Conservation (phyloP, 2,329 filamentous ascomycete species). For the Clonostachys sp. region DNA sequence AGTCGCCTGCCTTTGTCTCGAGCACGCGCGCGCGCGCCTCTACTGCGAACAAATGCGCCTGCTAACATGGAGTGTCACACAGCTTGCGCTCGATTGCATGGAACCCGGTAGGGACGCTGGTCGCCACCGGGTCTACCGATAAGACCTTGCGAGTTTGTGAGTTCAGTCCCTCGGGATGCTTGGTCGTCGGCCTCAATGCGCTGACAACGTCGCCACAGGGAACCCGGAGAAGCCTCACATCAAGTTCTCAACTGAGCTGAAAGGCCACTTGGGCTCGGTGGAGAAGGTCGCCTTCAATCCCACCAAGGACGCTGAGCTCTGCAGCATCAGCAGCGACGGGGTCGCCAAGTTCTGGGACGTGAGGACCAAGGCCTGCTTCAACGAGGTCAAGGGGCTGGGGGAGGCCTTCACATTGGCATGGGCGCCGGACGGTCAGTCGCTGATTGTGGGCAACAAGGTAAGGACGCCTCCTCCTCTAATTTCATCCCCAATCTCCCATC, state of each 20-base stretch:
- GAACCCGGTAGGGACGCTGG: slow-evolving; percentile 79
- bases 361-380: slow-evolving; percentile 64
- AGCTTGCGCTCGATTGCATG: slow-evolving; percentile 80
- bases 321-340: slow-evolving; percentile 69
- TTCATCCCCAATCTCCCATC: background rate
- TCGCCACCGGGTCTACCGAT: slow-evolving; percentile 75
- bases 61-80: background rate
- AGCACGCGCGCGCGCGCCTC: no score
- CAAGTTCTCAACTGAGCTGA: slow-evolving; percentile 71
- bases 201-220: slow-evolving; percentile 33
- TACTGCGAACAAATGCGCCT: background rate
- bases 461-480: slow-evolving; percentile 8
- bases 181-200: background rate
- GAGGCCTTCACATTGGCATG: slow-evolving; percentile 69
- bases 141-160: slow-evolving; percentile 69
- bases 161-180: slow-evolving; percentile 15
- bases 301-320: slow-evolving; percentile 70
- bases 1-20: slow-evolving; percentile 4
- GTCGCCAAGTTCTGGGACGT: slow-evolving; percentile 79
- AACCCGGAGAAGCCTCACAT: slow-evolving; percentile 73
- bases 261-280: slow-evolving; percentile 59
- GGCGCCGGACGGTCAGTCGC: slow-evolving; percentile 64
- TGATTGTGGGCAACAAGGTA: slow-evolving; percentile 72
- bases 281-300: slow-evolving; percentile 79
- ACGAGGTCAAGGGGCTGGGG: slow-evolving; percentile 62